Base-by-base conservation (phyloP, 1,284 basidiomycete species). In the Cryptococcus amylolentus region DNA sequence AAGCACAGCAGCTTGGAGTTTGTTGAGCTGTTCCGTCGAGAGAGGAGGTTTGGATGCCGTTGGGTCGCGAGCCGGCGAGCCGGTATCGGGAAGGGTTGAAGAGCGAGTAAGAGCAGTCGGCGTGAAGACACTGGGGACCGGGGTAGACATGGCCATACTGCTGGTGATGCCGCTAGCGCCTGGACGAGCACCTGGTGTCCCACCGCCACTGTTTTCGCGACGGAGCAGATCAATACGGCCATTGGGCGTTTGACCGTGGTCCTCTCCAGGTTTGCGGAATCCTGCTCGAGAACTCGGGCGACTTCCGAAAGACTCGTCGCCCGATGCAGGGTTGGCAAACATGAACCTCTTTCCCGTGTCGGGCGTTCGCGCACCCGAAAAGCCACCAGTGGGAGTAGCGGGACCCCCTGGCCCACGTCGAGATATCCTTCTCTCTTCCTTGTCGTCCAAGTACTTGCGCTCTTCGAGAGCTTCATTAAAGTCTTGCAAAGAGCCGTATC, bases 381-480 rank as follows among this genome's bases (percentile, higher is more conserved):
- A 63, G 16, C 63, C 88, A 84, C 35, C 82, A 84, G 73, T 88
- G 86, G 83, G 86, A 84, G 68, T 86, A 81, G 9, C 83, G 35
- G 60, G 38, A 20, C 58, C 59, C 27, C 61, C 60, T n/a, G 59
- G 61, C 43, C 66, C 70, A 16, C 45, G n/a, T 8, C 81, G 77
- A 12, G 79, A 75, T 12, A 78, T 67, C 23, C 83, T 81, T 53
- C 80, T 80, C 1, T 83, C 82, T 53, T 86, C 85, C 9, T 88
- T 84, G 65, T 91, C 89, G 68, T 97, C 92, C 5, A 98, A 80
- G 23, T 92, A 82, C 1, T 85, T 82, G 8, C 88, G 81, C 73
- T 98, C 95, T 67, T 89, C 88, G 55, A 85, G 82, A 2, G 92
- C 94, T 66, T 94, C 90, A 58, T 91, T 84, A 69, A 92, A 98